Conservation (phyloP, 768 basidiomycete species). For the Cystofilobasidium macerans region DNA sequence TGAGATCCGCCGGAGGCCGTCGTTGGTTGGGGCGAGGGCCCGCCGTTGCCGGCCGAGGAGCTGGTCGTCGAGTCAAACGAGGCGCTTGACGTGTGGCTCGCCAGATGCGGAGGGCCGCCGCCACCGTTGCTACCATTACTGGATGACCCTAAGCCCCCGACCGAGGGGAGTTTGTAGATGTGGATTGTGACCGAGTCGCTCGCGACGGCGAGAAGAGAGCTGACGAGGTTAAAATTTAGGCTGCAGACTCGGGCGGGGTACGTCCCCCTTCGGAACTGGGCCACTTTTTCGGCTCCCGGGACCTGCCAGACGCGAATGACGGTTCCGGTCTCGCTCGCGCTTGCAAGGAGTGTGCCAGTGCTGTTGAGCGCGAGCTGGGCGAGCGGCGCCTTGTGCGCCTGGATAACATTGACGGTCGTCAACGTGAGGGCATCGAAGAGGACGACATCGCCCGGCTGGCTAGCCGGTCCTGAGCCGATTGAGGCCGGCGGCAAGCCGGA, state of each 20-base stretch:
- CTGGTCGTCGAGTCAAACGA: conserved; percentile 22
- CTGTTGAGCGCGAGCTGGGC: conserved; percentile 76
- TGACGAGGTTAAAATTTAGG: conserved; percentile 71
- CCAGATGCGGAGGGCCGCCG: background rate
- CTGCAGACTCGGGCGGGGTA: conserved; percentile 75
- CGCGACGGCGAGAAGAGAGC: conserved; percentile 75
- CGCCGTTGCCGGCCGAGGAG: too few species aligned
- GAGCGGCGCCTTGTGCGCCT: conserved; percentile 90
- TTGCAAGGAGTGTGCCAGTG: conserved; percentile 79
- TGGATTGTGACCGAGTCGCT: conserved; percentile 92
- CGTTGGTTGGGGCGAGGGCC: background rate
- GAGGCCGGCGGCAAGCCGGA: conserved; percentile 32
- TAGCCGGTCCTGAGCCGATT: conserved; percentile 34
- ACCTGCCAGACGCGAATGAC: conserved; percentile 90
- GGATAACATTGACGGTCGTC: conserved; percentile 86
- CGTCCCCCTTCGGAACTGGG: conserved; percentile 87
- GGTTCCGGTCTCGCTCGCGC: conserved; percentile 87
- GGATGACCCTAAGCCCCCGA: background rate
- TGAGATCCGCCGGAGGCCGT: conserved; percentile 22
- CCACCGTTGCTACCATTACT: too few species aligned
- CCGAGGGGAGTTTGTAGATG: conserved; percentile 68
- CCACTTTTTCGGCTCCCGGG: conserved; percentile 82
- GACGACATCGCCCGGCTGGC: conserved; percentile 58
- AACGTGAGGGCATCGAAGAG: conserved; percentile 87
- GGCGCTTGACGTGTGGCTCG: conserved; percentile 29